phyloP scores from a whole-genome alignment of 2,329 filamentous ascomycete species.

The Raffaelea deltoideospora region DNA sequence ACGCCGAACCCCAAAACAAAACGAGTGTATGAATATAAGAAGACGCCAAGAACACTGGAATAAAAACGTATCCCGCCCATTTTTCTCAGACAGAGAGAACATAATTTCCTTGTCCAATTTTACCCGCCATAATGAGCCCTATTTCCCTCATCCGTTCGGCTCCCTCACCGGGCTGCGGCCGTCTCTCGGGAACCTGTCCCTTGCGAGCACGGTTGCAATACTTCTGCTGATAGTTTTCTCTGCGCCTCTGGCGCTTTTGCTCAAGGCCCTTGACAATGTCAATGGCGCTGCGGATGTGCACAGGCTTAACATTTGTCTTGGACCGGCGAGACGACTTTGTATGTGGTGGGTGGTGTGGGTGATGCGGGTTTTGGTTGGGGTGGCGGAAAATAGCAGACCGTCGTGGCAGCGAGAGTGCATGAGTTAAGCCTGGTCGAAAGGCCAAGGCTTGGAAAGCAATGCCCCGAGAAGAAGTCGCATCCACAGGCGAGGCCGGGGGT shows the following conservation, averaged over 20 bases:
- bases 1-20: no score
- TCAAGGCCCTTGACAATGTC: constrained; percentile 96
- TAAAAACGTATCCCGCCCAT: no score
- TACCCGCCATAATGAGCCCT: constrained; percentile 76
- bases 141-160: constrained; percentile 89
- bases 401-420: constrained; percentile 77
- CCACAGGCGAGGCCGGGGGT: constrained; percentile 26
- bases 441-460: constrained; percentile 28
- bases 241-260: constrained; percentile 80
- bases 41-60: no score
- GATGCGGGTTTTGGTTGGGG: constrained; percentile 11
- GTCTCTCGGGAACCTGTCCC: constrained; percentile 43
- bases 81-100: constrained; percentile 52
- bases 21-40: no score
- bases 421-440: constrained; percentile 50
- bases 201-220: constrained; percentile 73
- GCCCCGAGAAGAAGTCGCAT: constrained; percentile 22
- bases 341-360: constrained; percentile 17
- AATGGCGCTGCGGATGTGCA: constrained; percentile 79
- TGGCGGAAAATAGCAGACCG: constrained; percentile 55
- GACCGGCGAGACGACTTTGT: constrained; percentile 10
- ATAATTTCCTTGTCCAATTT: constrained; percentile 58
- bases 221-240: constrained; percentile 83
- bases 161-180: constrained; percentile 67
- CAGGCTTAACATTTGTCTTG: constrained; percentile 22